A percentile compares a stretch with the other conserved stretches of the same genome.
Evolutionary conservation across 108 stramenopile genomes (phyloP).

Genomic region (Schizochytrium sp.): DNA sequence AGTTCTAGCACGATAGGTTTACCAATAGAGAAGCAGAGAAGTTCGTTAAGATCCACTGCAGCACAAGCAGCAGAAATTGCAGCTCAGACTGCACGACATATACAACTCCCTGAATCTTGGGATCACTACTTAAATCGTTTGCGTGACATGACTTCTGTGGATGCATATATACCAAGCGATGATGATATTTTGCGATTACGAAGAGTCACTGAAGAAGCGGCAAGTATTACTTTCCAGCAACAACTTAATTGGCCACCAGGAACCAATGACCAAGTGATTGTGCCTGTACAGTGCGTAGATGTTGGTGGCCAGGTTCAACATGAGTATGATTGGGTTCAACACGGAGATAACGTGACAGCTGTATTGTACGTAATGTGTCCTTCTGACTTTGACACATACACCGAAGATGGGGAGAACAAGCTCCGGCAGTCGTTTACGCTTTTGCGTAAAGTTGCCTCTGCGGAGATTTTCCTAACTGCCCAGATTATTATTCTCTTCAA

Average conservation of each 20-base stretch:
- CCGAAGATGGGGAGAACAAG: conserved; percentile 12
- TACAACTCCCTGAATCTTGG: conserved; percentile 1
- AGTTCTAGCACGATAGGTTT: no score
- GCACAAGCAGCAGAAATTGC: not conserved
- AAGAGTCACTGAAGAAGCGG: not conserved
- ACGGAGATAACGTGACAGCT: not conserved
- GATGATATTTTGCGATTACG: conserved; percentile 48
- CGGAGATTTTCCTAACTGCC: not conserved
- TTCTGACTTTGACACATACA: conserved; percentile 9
- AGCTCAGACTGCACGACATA: not conserved
- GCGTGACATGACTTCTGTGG: not conserved
- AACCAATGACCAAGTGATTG: no score
- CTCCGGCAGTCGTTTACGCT: not conserved
- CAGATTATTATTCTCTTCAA: conserved; percentile 29
- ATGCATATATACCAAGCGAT: conserved; percentile 34
- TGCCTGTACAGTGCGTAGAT: conserved; percentile 15
- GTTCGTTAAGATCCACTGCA: not conserved
- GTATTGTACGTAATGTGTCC: conserved; percentile 17
- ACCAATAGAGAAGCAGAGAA: no score
- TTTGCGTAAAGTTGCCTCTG: conserved; percentile 41
- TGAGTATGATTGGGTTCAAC: conserved; percentile 48
- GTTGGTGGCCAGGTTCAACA: conserved; percentile 51
- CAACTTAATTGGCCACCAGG: conserved; percentile 31
- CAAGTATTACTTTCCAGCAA: not conserved
- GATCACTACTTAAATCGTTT: not conserved